phyloP scores from a whole-genome alignment of 371 early-diverging fungal genomes.

The Mucor saturninus region DNA sequence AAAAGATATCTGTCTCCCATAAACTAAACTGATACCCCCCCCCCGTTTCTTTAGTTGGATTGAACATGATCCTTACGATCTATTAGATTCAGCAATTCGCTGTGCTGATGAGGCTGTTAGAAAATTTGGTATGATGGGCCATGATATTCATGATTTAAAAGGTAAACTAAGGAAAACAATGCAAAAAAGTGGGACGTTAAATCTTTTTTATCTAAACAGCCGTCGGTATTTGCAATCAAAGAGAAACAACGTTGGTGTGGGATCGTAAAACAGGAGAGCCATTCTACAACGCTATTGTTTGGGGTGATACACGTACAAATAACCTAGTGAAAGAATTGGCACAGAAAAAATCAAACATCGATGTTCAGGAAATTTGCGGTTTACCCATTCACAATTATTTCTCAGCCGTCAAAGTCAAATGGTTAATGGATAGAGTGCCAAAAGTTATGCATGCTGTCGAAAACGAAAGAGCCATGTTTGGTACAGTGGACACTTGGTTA shows the following conservation, averaged over 20 bases:
- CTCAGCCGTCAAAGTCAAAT: slow-evolving; percentile 88
- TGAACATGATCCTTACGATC: slow-evolving; percentile 87
- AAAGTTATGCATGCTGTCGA: slow-evolving; percentile 59
- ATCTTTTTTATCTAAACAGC: slow-evolving; percentile 34
- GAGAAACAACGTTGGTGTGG: slow-evolving; percentile 93
- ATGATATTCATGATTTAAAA: slow-evolving; percentile 68
- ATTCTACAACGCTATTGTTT: slow-evolving; percentile 90
- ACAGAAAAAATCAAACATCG: slow-evolving; percentile 44
- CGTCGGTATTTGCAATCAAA: slow-evolving; percentile 94
- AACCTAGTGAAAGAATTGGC: slow-evolving; percentile 70
- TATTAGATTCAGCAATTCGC: slow-evolving; percentile 70
- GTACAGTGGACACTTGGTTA: slow-evolving; percentile 95
- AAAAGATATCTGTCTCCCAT: not conserved
- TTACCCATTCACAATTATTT: slow-evolving; percentile 94
- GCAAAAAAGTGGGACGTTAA: not conserved
- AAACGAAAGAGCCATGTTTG: slow-evolving; percentile 63
- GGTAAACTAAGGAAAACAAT: slow-evolving; percentile 31
- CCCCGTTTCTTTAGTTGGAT: slow-evolving; percentile 70
- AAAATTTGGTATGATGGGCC: slow-evolving; percentile 70
- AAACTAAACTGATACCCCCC: not conserved
- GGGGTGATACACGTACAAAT: slow-evolving; percentile 91
- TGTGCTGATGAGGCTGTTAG: slow-evolving; percentile 76
- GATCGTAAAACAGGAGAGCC: slow-evolving; percentile 82
- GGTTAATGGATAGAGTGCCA: slow-evolving; percentile 86
- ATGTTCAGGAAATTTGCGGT: slow-evolving; percentile 76